Conservation (phyloP, 352 stramenopile species). For the Halophytophthora polymorphica region DNA sequence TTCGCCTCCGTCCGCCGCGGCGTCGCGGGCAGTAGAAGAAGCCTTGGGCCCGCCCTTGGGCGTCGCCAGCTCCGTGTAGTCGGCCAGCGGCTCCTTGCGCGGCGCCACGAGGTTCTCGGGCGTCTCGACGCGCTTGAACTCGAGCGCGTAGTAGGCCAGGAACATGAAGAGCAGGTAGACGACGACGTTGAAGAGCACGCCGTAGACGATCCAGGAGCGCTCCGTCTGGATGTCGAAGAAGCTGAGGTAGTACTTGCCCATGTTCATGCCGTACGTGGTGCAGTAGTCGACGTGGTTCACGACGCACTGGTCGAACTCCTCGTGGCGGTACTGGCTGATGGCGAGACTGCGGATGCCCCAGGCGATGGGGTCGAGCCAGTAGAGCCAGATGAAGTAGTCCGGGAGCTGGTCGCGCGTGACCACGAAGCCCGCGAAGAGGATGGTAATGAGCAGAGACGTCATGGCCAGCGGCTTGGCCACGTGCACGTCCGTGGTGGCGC, state of each 20-base stretch:
- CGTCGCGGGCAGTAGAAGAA: slow-evolving; percentile 3
- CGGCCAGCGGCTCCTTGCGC: slow-evolving; percentile 10
- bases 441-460: slow-evolving; percentile 27
- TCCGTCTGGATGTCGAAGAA: slow-evolving; percentile 34
- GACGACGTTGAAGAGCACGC: slow-evolving; percentile 33
- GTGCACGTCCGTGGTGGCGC: slow-evolving; percentile 25
- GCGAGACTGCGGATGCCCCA: slow-evolving; percentile 39
- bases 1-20: not conserved
- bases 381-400: slow-evolving; percentile 47
- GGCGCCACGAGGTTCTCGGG: slow-evolving; percentile 14
- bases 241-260: slow-evolving; percentile 37
- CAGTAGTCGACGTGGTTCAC: slow-evolving; percentile 30
- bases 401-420: slow-evolving; percentile 33
- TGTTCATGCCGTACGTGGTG: slow-evolving; percentile 28
- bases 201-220: slow-evolving; percentile 27
- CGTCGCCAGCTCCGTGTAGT: slow-evolving; percentile 14
- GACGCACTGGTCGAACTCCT: slow-evolving; percentile 23
- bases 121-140: slow-evolving; percentile 29
- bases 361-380: slow-evolving; percentile 49
- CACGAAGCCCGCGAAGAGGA: slow-evolving; percentile 48
- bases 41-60: slow-evolving; percentile 9
- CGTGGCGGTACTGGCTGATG: slow-evolving; percentile 31
- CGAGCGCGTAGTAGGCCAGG: slow-evolving; percentile 30
- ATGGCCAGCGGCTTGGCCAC: slow-evolving; percentile 41
- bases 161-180: slow-evolving; percentile 34